A percentile compares a stretch with the other conserved stretches of the same genome.
Evolutionary conservation across 306 rosid genomes (phyloP).

Genomic region (Cyclanthera cordifolia): DNA sequence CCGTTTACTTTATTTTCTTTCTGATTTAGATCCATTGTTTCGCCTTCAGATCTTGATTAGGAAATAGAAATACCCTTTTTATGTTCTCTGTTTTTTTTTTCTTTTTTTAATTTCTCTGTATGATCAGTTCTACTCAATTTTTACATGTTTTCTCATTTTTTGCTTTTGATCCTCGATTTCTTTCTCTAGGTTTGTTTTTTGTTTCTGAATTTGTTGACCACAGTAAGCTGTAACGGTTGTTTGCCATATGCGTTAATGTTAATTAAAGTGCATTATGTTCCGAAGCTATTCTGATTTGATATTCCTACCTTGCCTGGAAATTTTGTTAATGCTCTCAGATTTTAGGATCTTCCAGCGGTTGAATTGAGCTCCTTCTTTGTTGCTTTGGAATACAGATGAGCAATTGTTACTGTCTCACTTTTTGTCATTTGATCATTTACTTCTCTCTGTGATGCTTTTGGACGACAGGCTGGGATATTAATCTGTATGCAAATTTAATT

Average conservation of each 20-base stretch:
- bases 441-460: not conserved
- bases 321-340: not conserved
- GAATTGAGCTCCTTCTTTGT: not conserved
- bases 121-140: too few species aligned
- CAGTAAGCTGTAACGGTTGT: not conserved
- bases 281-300: not conserved
- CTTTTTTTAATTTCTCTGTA: not conserved
- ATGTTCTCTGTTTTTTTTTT: not conserved
- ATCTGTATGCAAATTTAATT: constrained; percentile 43
- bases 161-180: not conserved
- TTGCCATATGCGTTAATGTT: not conserved
- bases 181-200: not conserved
- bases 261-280: not conserved
- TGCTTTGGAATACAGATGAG: not conserved
- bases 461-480: constrained; percentile 12
- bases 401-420: not conserved
- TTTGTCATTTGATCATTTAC: not conserved
- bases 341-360: not conserved
- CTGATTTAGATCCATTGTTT: not conserved
- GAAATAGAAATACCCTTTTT: not conserved
- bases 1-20: not conserved
- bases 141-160: not conserved
- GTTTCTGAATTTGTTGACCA: not conserved
- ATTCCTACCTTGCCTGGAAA: not conserved
- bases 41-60: constrained; percentile 1